These are phyloP conservation scores for Buddleja alternifolia DNA, from an alignment of 257 asterid genomes.

Conservation along the genomic window DNA sequence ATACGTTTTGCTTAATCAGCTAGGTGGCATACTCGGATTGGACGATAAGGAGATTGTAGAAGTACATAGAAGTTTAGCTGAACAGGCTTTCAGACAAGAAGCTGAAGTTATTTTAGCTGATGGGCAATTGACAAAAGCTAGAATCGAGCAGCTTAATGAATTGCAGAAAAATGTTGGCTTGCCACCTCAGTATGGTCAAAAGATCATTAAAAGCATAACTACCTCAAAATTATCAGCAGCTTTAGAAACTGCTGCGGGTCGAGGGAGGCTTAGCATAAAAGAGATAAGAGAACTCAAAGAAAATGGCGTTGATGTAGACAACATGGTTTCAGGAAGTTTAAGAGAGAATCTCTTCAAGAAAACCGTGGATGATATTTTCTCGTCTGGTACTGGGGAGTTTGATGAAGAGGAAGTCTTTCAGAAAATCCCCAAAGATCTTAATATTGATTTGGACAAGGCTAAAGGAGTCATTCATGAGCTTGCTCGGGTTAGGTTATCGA, in stretches of 20 bases:
- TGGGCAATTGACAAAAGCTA: slow-evolving; percentile 81
- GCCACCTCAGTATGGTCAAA: slow-evolving; percentile 82
- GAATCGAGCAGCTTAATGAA: slow-evolving; percentile 74
- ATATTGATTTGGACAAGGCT: slow-evolving; percentile 66
- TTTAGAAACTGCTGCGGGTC: slow-evolving; percentile 86
- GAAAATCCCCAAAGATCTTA: slow-evolving; percentile 86
- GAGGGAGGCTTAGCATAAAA: slow-evolving; percentile 89
- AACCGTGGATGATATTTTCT: slow-evolving; percentile 69
- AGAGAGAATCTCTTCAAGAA: slow-evolving; percentile 86
- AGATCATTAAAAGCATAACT: slow-evolving; percentile 77
- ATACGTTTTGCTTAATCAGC: slow-evolving; percentile 68
- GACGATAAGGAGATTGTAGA: slow-evolving; percentile 74
- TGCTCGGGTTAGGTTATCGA: slow-evolving; percentile 69
- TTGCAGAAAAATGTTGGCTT: slow-evolving; percentile 83
- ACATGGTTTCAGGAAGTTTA: slow-evolving; percentile 76
- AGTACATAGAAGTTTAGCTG: slow-evolving; percentile 87
- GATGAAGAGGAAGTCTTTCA: slow-evolving; percentile 79
- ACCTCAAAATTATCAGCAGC: slow-evolving; percentile 81
- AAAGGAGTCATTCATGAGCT: slow-evolving; percentile 67
- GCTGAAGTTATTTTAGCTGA: slow-evolving; percentile 96
- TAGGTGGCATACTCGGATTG: slow-evolving; percentile 86
- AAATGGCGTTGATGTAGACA: slow-evolving; percentile 77
- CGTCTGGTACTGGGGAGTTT: slow-evolving; percentile 97
- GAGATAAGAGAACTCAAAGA: slow-evolving; percentile 87
- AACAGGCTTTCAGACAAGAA: slow-evolving; percentile 84